These are phyloP conservation scores for Pezicula neosporulosa DNA, from an alignment of 2,329 filamentous ascomycete genomes.

Conservation along the genomic window DNA sequence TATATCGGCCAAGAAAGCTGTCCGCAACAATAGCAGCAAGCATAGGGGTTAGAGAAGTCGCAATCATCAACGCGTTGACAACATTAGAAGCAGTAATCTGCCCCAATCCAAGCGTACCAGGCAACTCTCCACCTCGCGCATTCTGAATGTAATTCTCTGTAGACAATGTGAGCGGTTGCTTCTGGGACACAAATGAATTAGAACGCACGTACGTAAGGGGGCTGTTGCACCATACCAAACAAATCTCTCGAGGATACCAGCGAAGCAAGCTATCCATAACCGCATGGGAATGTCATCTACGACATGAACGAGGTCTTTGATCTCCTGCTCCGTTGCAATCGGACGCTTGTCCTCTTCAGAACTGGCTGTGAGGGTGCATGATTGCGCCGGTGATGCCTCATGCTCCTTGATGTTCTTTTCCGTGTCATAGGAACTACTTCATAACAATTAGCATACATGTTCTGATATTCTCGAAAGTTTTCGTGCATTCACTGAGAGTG, in stretches of 20 bases:
- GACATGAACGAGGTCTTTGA: background rate
- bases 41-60: conserved; percentile 51
- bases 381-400: no score
- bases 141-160: conserved; percentile 41
- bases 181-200: no score
- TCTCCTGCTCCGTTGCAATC: background rate
- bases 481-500: no score
- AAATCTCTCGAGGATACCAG: background rate
- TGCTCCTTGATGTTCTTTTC: no score
- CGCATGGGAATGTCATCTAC: background rate
- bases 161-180: no score
- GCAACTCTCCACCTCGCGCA: conserved; percentile 25
- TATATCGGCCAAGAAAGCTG: conserved; percentile 58
- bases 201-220: background rate
- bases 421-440: no score
- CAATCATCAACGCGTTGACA: conserved; percentile 43
- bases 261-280: background rate
- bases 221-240: background rate
- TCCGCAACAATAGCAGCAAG: conserved; percentile 56
- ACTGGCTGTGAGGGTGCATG: no score
- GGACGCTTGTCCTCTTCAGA: background rate
- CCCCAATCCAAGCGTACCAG: conserved; percentile 47
- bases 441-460: no score
- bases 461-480: no score
- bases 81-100: conserved; percentile 45